Percentiles rank a stretch among this genome's conserved stretches.
Evolutionary conservation across 2,329 filamentous ascomycete genomes (phyloP).

Genomic region (Sclerotinia nivalis): DNA sequence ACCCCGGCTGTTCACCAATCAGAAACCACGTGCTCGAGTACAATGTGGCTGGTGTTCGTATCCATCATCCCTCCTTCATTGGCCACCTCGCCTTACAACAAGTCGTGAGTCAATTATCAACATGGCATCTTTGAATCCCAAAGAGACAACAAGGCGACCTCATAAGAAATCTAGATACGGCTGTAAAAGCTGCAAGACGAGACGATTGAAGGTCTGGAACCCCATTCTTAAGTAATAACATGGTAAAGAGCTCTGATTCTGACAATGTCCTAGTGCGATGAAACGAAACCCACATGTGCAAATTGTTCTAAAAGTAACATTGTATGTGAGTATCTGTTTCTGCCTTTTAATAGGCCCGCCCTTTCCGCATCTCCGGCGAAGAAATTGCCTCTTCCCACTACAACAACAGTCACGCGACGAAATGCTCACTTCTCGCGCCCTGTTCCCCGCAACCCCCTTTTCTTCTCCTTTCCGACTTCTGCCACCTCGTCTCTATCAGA

Average conservation of each 20-base stretch:
- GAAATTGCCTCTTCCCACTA: not conserved
- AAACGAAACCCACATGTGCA: conserved; percentile 9
- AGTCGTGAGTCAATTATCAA: not conserved
- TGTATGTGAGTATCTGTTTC: conserved; percentile 4
- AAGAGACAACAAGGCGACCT: not conserved
- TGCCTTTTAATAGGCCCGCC: not conserved
- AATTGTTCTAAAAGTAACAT: conserved; percentile 1
- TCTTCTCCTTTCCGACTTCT: conserved; percentile 2
- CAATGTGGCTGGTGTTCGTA: not conserved
- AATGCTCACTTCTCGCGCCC: not conserved
- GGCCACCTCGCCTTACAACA: not conserved
- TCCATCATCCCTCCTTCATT: not conserved
- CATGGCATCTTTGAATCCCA: not conserved
- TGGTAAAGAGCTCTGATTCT: not conserved
- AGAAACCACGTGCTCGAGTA: not conserved
- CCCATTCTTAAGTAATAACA: not conserved
- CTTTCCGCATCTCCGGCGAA: not conserved
- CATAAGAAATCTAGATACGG: conserved; percentile 20
- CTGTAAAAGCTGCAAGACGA: conserved; percentile 19
- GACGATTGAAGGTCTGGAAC: conserved; percentile 2
- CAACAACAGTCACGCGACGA: not conserved
- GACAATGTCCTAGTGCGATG: conserved; percentile 7
- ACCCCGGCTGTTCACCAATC: not conserved
- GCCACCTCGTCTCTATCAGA: not conserved
- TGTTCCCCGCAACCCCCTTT: not conserved